phyloP scores from a whole-genome alignment of 2,329 filamentous ascomycete genomes.

The Fusarium pseudoanthophilum region DNA sequence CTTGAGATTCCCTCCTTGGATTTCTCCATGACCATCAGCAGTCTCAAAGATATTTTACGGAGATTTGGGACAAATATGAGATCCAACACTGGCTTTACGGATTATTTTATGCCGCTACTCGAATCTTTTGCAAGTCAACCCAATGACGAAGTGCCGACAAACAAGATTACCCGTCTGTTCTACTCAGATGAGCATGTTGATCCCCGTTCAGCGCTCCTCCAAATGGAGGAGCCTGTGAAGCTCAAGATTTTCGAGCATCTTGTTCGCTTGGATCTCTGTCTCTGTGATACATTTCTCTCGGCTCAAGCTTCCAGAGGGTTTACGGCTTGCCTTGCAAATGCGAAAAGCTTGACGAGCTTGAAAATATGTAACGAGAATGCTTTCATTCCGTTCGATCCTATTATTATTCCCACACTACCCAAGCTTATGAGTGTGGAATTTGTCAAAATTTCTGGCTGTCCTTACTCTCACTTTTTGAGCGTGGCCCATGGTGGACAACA shows the following conservation, averaged over 20 bases:
- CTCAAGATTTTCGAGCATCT: not conserved
- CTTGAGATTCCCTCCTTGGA: not conserved
- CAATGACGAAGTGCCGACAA: too few species aligned
- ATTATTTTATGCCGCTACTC: slow-evolving; percentile 3
- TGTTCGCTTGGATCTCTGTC: slow-evolving; percentile 7
- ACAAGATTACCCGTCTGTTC: not conserved
- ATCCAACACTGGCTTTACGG: not conserved
- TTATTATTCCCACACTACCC: not conserved
- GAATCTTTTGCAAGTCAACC: not conserved
- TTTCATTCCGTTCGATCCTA: too few species aligned
- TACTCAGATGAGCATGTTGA: not conserved
- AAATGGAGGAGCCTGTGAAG: not conserved
- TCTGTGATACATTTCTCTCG: not conserved
- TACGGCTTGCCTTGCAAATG: not conserved
- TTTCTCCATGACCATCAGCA: not conserved
- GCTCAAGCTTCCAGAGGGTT: not conserved
- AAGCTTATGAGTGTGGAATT: slow-evolving; percentile 1
- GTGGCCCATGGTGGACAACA: too few species aligned
- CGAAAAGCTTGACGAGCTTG: not conserved
- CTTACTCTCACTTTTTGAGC: too few species aligned
- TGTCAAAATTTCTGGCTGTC: not conserved
- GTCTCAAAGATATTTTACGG: too few species aligned
- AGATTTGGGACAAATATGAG: not conserved
- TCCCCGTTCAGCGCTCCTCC: not conserved
- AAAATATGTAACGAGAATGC: not conserved